Base-by-base conservation (phyloP, 768 basidiomycete genomes). In the Daedaleopsis nitida region DNA sequence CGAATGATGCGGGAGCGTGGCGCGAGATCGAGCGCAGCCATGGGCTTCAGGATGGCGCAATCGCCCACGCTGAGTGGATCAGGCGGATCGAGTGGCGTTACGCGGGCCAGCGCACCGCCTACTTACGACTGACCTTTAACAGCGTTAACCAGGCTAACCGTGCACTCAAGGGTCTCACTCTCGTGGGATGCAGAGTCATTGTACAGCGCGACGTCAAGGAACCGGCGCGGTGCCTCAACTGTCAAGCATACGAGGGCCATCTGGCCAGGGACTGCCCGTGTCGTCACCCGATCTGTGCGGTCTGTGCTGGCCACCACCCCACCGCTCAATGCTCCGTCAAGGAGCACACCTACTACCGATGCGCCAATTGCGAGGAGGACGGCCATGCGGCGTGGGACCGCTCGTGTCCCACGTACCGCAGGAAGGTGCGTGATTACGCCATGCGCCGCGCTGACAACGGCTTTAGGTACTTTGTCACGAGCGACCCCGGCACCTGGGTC, bases 301-400 rank as follows among this genome's bases (percentile, higher is more conserved):
- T 52, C 13, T 69, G 68, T 39, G 66, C 32, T 47, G 66, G 39
- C 1, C 50, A 60, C 16, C 73, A 72, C 57, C 47, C 66, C 0
- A 74, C 72, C 0, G 0, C 39, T 8, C 48, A 55, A 16, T 69
- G 74, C 64, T 43, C 24, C 2, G 37, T 43, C 10, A 17, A 0
- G 13, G 59, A 56, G 3, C 44, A 44, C 0, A 12, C 43, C 16
- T 21, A 49, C 0, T 54, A 54, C 13, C 35, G 42, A 16, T 76
- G 74, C 50, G 51, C 61, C 0, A 73, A 74, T 58, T 75, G 74
- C 66, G 59, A 50, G 17, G 24, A 13, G 0, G 24, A 47, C 3
- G 73, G 72, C 1, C 75, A 77, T 52, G 70, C 72, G 1, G 62
- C 75, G 0, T 73, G 70, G 45, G 69, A 74, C 53, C 19, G 70